phyloP scores from a whole-genome alignment of 1,284 basidiomycete species.

The Trichosporon sp. region DNA sequence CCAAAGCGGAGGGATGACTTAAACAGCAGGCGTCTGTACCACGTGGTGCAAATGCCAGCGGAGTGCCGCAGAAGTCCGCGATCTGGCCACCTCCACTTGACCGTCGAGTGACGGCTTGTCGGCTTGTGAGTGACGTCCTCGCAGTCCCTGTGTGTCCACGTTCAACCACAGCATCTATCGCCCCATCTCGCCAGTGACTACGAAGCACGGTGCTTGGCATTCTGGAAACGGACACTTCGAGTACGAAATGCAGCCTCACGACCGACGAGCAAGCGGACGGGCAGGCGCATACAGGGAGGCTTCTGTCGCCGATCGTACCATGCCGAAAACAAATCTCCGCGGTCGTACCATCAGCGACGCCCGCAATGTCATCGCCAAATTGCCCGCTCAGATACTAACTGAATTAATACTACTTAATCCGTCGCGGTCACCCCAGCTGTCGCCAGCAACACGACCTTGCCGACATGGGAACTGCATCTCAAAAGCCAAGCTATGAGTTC shows the following conservation, averaged over 20 bases:
- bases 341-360: background rate
- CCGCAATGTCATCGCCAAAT: background rate
- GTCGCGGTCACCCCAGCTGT: background rate
- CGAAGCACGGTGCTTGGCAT: background rate
- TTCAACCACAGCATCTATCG: no score
- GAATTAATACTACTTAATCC: background rate
- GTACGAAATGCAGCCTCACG: background rate
- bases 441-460: background rate
- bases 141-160: no score
- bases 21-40: no score
- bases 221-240: background rate
- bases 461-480: background rate
- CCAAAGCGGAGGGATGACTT: background rate
- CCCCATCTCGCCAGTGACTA: no score
- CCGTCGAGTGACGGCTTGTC: no score
- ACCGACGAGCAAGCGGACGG: background rate
- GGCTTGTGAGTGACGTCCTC: no score
- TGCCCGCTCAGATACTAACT: background rate
- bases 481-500: conserved; percentile 6
- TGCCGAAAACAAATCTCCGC: background rate
- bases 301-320: background rate
- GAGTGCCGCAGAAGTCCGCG: background rate
- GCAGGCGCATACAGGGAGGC: background rate
- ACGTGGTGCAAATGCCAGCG: background rate
- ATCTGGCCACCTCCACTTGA: no score